phyloP scores from a whole-genome alignment of 2,329 filamentous ascomycete genomes.

The Neopestalotiopsis clavispora region DNA sequence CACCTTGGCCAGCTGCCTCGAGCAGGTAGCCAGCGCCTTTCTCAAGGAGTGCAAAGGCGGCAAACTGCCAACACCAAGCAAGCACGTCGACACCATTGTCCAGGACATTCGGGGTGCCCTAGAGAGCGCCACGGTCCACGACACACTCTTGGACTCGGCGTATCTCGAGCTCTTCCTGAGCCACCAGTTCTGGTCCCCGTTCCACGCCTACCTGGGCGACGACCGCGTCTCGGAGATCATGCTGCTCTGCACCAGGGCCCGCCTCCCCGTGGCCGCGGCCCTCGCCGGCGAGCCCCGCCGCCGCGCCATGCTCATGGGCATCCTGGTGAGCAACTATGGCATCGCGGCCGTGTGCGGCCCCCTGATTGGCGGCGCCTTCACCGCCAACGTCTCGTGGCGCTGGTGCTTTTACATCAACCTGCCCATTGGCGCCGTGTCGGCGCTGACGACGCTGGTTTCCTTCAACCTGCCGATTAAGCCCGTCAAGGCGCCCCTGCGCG shows the following conservation, averaged over 20 bases:
- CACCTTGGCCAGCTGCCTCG: conserved; percentile 29
- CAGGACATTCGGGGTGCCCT: conserved; percentile 32
- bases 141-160: conserved; percentile 10
- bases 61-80: neutral
- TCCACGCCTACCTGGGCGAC: conserved; percentile 20
- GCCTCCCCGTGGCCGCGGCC: conserved; percentile 29
- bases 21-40: conserved; percentile 32
- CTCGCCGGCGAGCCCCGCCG: conserved; percentile 21
- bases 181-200: conserved; percentile 30
- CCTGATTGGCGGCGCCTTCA: conserved; percentile 44
- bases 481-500: conserved; percentile 20
- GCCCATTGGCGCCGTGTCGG: conserved; percentile 38
- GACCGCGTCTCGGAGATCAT: conserved; percentile 23
- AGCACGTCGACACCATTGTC: conserved; percentile 22
- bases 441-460: conserved; percentile 32
- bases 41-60: conserved; percentile 4
- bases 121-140: conserved; percentile 14
- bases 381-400: conserved; percentile 40
- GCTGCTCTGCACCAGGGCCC: conserved; percentile 23
- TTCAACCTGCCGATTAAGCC: conserved; percentile 26
- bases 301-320: conserved; percentile 39
- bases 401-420: conserved; percentile 48
- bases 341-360: conserved; percentile 41
- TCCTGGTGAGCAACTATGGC: conserved; percentile 41
- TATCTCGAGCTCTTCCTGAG: conserved; percentile 30